Conservation (phyloP, 345 rosid genomes). For the Citrus trifoliata region DNA sequence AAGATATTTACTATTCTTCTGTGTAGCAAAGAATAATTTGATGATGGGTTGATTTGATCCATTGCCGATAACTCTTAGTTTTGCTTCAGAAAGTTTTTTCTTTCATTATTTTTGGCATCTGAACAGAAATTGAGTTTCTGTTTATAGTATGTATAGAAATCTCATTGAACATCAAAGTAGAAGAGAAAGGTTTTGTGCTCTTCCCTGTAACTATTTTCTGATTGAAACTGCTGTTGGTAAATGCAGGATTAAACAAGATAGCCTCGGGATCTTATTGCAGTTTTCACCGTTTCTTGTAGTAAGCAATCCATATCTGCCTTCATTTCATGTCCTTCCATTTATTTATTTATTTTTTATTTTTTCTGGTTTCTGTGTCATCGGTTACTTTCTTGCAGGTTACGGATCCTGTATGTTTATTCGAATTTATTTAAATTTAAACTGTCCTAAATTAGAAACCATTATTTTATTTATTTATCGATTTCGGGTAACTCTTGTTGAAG, state of each 20-base stretch:
- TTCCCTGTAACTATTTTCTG: no score
- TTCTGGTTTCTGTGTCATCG: background rate
- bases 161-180: background rate
- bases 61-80: background rate
- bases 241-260: background rate
- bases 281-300: background rate
- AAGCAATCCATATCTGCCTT: no score
- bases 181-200: background rate
- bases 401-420: conserved; percentile 45
- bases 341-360: background rate
- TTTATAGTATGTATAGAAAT: background rate
- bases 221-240: background rate
- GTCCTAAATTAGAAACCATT: background rate
- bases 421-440: background rate
- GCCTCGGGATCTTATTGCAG: background rate
- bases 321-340: background rate
- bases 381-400: conserved; percentile 48
- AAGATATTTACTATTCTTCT: no score
- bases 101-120: background rate
- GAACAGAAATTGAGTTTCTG: background rate
- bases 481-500: background rate
- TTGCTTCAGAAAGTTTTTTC: background rate
- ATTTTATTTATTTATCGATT: background rate
- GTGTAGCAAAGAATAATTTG: no score
- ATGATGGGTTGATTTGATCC: background rate